Evolutionary conservation across 2,329 filamentous ascomycete species (phyloP).

Genomic region (Trichophyton schoenleinii): DNA sequence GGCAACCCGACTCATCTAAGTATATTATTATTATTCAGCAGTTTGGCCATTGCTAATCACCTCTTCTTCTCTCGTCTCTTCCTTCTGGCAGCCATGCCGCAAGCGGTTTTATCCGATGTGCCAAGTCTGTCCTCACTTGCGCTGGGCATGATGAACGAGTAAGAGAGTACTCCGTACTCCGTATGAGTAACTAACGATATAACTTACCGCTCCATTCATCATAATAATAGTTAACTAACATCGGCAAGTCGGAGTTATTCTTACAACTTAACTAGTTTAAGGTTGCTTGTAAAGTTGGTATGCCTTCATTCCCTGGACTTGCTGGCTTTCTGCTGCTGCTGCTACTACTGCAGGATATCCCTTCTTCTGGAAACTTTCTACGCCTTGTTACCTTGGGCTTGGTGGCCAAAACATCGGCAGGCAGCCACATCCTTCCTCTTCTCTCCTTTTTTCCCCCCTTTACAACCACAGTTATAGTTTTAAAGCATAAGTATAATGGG

Average conservation of each 20-base stretch:
- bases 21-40: no score
- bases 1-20: neutral
- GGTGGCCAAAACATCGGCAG: neutral
- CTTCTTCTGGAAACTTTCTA: neutral
- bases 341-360: neutral
- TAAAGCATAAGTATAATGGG: neutral
- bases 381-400: neutral
- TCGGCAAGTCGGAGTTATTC: neutral
- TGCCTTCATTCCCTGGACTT: neutral
- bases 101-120: neutral
- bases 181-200: neutral
- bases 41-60: no score
- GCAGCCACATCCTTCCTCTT: neutral
- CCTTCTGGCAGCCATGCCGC: neutral
- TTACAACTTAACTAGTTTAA: neutral
- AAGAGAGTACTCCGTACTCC: no score
- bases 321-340: neutral
- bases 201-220: neutral
- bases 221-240: no score
- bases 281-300: neutral
- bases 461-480: neutral
- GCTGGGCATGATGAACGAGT: neutral
- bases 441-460: neutral
- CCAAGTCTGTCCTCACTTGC: neutral
- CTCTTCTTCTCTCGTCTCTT: no score